A percentile compares a stretch with the other conserved stretches of the same genome.
Evolutionary conservation across 768 basidiomycete genomes (phyloP).

Genomic region (Lactarius psammicola): DNA sequence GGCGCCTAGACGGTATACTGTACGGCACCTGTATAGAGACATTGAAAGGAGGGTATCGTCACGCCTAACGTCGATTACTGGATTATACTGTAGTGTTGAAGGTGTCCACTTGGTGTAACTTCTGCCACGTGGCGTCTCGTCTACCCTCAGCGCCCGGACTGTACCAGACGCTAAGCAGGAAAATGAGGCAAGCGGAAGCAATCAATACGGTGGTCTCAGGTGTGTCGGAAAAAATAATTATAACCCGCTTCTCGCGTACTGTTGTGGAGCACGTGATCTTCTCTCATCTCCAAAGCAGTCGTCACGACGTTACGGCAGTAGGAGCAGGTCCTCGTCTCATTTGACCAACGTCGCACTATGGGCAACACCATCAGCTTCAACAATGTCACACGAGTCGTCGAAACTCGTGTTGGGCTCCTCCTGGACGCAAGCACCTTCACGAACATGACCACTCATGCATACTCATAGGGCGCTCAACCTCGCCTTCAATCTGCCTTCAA

Average conservation of each 20-base stretch:
- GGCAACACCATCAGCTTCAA: slow-evolving; percentile 16
- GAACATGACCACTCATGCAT: slow-evolving; percentile 4
- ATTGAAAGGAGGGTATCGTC: too few relatives aligned
- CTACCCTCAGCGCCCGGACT: too few relatives aligned
- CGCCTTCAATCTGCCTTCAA: too few relatives aligned
- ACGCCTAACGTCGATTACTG: too few relatives aligned
- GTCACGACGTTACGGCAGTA: not conserved
- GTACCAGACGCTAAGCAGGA: not conserved
- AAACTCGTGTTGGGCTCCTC: slow-evolving; percentile 14
- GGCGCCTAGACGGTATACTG: not conserved
- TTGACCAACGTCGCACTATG: not conserved
- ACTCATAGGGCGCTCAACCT: slow-evolving; percentile 12
- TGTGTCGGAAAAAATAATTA: not conserved
- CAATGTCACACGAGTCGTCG: slow-evolving; percentile 15
- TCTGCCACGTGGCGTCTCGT: not conserved
- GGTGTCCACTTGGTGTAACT: not conserved
- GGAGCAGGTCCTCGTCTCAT: not conserved
- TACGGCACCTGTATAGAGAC: too few relatives aligned
- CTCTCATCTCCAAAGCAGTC: not conserved
- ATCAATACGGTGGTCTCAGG: not conserved
- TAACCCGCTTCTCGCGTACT: not conserved
- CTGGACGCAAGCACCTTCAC: slow-evolving; percentile 16
- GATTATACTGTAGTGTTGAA: too few relatives aligned
- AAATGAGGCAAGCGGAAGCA: not conserved
- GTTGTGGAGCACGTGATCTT: not conserved